Conservation (phyloP, 805 yeast species). For the Kazachstania bromeliacearum region DNA sequence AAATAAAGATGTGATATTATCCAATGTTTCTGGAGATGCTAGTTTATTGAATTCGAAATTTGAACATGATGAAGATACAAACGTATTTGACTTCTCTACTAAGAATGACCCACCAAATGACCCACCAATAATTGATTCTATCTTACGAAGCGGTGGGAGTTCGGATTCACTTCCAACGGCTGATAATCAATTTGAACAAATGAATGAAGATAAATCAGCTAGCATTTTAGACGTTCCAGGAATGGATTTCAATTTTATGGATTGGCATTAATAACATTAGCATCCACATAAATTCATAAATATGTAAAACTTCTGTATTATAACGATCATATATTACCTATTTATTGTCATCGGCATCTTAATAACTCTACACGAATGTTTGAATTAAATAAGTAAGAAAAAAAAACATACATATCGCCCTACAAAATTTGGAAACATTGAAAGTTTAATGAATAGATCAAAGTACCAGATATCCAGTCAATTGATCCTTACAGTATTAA, state of each 20-base stretch:
- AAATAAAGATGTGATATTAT: not conserved
- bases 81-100: not conserved
- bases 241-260: slow-evolving; percentile 19
- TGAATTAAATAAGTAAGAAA: too few relatives aligned
- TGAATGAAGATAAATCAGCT: not conserved
- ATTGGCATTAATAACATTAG: slow-evolving; percentile 24
- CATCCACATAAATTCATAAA: too few relatives aligned
- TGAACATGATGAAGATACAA: slow-evolving; percentile 1
- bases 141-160: slow-evolving; percentile 1
- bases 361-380: too few relatives aligned
- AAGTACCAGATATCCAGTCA: too few relatives aligned
- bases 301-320: too few relatives aligned
- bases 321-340: too few relatives aligned
- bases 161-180: not conserved
- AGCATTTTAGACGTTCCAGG: slow-evolving; percentile 16
- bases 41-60: slow-evolving; percentile 1
- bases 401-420: too few relatives aligned
- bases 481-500: too few relatives aligned
- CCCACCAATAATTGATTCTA: not conserved
- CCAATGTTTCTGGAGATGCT: not conserved
- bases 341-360: too few relatives aligned
- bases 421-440: too few relatives aligned
- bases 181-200: not conserved
- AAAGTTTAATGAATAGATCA: too few relatives aligned
- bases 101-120: slow-evolving; percentile 1